Evolutionary conservation across 192 early-diverging fungal species (phyloP), one percentile per base, ranked within the genome.

Genomic region (Rhizophagus sp.): DNA sequence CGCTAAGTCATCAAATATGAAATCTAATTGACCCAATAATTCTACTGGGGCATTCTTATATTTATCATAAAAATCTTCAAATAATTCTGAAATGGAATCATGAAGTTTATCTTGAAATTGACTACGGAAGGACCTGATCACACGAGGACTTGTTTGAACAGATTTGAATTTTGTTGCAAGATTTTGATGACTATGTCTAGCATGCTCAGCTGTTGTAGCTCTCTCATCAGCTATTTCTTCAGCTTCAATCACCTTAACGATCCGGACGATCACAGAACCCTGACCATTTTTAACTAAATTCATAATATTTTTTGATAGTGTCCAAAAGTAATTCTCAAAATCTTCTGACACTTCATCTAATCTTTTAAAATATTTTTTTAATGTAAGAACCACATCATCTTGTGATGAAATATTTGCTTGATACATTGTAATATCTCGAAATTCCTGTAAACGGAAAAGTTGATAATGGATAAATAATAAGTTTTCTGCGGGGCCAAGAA

Each of bases 191-290:
- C 83, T 89, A 27, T 83, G 64, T 24, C 85, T 84, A 4, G 86
- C 87, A 33, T 86, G 87, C 39, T 83, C 76, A 36, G 87, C 87
- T 15, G 87, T 82, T 57, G 81, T 80, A 0, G 90, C 90, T 52
- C 93, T 85, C 80, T 95, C 93, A 86, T 99, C 98, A 2, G 93
- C 92, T 11, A 85, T 84, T 83, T 99, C 98, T 82, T 99, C 98
- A 19, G 84, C 84, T 83, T 99, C 98, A 69, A 99, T 93, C 33
- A 99, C 93, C 79, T 99, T 99, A 79, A 96, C 92, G 47, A 99
- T 74, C 62, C 93, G 90, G 9, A 99, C 94, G n/a, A 99, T 88
- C 12, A 92, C 86, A 1, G 94, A 88, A 1, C 88, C 86, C 50
- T 94, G 88, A 22, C 87, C 89, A 39, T 87, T 86, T 82, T 91